Evolutionary conservation across 768 basidiomycete species (phyloP).

Genomic region (Leccinum pellstonianum): DNA sequence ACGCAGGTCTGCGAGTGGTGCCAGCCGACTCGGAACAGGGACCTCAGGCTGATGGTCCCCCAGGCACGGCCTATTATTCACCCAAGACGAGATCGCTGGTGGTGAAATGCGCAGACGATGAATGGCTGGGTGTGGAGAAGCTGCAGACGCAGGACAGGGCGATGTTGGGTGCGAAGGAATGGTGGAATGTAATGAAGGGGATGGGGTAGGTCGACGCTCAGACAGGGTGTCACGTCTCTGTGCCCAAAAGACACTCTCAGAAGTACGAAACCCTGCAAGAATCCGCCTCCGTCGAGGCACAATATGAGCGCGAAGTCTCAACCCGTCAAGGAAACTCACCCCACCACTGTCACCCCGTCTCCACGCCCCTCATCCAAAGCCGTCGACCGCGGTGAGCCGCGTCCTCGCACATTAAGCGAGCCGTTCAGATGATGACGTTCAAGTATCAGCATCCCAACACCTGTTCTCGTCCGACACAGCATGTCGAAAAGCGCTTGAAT

Average conservation of each 20-base stretch:
- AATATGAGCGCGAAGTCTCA: slow-evolving; percentile 21
- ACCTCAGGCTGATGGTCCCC: slow-evolving; percentile 6
- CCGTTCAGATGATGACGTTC: not conserved
- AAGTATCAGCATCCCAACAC: slow-evolving; percentile 49
- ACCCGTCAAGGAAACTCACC: slow-evolving; percentile 19
- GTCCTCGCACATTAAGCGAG: not conserved
- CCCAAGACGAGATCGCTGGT: slow-evolving; percentile 40
- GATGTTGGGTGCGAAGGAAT: slow-evolving; percentile 56
- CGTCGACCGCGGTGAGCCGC: slow-evolving; percentile 32
- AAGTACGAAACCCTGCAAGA: slow-evolving; percentile 3
- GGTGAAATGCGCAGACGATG: slow-evolving; percentile 53
- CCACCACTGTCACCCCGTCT: slow-evolving; percentile 12
- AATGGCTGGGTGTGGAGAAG: slow-evolving; percentile 50
- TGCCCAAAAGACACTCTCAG: not conserved
- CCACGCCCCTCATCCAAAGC: slow-evolving; percentile 21
- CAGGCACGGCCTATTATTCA: slow-evolving; percentile 47
- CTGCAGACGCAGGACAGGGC: slow-evolving; percentile 64
- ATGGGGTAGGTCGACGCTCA: slow-evolving; percentile 26
- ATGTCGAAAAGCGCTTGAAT: slow-evolving; percentile 89
- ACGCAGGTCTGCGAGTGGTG: slow-evolving; percentile 21
- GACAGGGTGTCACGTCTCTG: not conserved
- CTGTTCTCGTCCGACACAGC: slow-evolving; percentile 75
- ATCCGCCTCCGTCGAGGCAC: slow-evolving; percentile 17
- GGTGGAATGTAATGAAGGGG: slow-evolving; percentile 72
- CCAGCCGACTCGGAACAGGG: slow-evolving; percentile 1